phyloP scores from a whole-genome alignment of 495 filamentous ascomycete genomes.

The Podospora tetraspora region DNA sequence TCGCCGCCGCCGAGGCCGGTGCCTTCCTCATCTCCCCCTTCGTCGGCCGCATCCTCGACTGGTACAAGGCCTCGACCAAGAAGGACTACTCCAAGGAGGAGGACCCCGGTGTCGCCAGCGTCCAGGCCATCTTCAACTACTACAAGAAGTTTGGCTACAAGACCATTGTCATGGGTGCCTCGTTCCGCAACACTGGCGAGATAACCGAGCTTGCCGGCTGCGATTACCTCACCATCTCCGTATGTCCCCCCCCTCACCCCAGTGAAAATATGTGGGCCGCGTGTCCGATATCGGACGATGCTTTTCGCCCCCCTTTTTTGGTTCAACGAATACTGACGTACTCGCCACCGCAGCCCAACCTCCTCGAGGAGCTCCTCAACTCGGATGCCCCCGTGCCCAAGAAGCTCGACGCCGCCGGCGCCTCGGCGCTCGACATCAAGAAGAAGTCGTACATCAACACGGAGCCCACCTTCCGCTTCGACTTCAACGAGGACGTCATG shows the following conservation, averaged over 20 bases:
- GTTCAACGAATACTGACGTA: background rate
- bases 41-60: conserved; percentile 98
- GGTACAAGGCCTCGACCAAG: conserved; percentile 95
- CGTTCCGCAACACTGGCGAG: conserved; percentile 91
- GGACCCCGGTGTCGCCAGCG: conserved; percentile 94
- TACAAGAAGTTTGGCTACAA: conserved; percentile 99
- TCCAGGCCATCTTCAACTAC: conserved; percentile 98
- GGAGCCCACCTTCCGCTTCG: conserved; percentile 91
- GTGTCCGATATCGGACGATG: background rate
- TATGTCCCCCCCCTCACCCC: conserved; percentile 40
- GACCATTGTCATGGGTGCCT: conserved; percentile 99
- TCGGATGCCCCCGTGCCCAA: conserved; percentile 71
- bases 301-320: background rate
- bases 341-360: conserved; percentile 60
- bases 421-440: conserved; percentile 63
- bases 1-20: conserved; percentile 92
- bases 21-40: conserved; percentile 99
- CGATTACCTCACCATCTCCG: conserved; percentile 97
- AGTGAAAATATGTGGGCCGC: background rate
- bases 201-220: conserved; percentile 97
- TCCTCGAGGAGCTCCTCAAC: conserved; percentile 90
- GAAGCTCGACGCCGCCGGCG: conserved; percentile 76
- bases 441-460: conserved; percentile 88
- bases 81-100: conserved; percentile 83
- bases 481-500: conserved; percentile 99